Conservation (phyloP, 306 rosid genomes). For the Styphnolobium japonicum region DNA sequence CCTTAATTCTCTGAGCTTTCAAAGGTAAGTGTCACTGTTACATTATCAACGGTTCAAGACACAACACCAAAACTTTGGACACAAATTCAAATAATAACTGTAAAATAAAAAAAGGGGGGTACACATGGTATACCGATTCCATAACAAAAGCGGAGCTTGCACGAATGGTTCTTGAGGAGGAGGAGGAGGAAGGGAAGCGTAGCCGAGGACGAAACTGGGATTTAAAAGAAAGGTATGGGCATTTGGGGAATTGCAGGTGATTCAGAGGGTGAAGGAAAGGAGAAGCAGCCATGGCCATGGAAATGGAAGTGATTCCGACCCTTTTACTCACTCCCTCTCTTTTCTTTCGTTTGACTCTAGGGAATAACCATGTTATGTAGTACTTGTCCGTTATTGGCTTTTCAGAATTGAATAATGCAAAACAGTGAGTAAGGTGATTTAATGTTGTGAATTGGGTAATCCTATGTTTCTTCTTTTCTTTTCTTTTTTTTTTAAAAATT, state of each 20-base stretch:
- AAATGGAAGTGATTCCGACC: neutral
- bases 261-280: constrained; percentile 28
- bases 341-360: too few relatives aligned
- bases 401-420: too few relatives aligned
- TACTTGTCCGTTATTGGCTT: too few relatives aligned
- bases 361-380: too few relatives aligned
- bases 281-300: constrained; percentile 42
- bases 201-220: constrained; percentile 27
- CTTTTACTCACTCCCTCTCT: neutral
- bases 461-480: too few relatives aligned
- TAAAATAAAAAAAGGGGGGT: neutral
- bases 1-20: neutral
- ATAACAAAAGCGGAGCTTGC: constrained; percentile 42
- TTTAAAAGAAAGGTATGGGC: constrained; percentile 20
- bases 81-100: neutral
- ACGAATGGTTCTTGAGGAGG: constrained; percentile 24
- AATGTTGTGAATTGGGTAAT: too few relatives aligned
- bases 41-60: neutral
- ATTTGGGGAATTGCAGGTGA: constrained; percentile 21
- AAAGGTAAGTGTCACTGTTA: neutral
- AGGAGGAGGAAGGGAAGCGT: constrained; percentile 11
- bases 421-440: too few relatives aligned
- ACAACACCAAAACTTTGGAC: neutral
- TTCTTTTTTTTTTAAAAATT: too few relatives aligned
- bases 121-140: constrained; percentile 35